Evolutionary conservation across 139 green algal species (phyloP), one percentile per base, ranked within the genome.

Genomic region (Pleodorina starrii): DNA sequence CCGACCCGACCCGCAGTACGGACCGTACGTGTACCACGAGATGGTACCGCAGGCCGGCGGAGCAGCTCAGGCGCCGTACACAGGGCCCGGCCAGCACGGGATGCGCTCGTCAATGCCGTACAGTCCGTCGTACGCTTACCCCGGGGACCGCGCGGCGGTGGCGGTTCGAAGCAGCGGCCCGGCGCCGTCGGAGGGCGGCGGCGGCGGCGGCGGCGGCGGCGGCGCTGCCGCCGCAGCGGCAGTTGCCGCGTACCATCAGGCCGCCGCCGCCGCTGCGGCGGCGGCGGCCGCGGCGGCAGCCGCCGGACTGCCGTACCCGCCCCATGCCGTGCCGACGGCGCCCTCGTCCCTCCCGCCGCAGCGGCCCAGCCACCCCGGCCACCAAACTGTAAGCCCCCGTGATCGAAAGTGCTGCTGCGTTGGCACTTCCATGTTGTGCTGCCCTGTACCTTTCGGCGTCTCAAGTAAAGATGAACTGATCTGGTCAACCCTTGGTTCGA

Each of bases 11-110:
- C n/a, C 17, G n/a, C 66, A 91, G 71, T 75, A 60, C 38, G 87
- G 77, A 5, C 63, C 87, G n/a, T 91, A 90, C 75, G 76, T 90
- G 7, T 90, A 86, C 66, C 60, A 86, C 11, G 60, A 82, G 43
- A 50, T 90, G 12, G 6, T 81, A 7, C 86, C 86, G 19, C 25
- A 69, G 1, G 42, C 48, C 35, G 80, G 29, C 36, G 35, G 48
- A 48, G 76, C 27, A 84, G 27, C 14, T 16, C 54, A 51, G 54
- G 54, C 57, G n/a, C n/a, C n/a, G n/a, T n/a, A n/a, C n/a, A n/a
- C n/a, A n/a, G n/a, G n/a, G n/a, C n/a, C n/a, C n/a, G n/a, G n/a
- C n/a, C n/a, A n/a, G 32, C 63, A 66, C n/a, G 29, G 19, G 12
- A 44, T 76, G 68, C 68, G 38, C 32, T 17, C 68, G 35, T 76